Evolutionary conservation across 1,284 basidiomycete species (phyloP).

Genomic region (Coniferiporia sulphurascens): DNA sequence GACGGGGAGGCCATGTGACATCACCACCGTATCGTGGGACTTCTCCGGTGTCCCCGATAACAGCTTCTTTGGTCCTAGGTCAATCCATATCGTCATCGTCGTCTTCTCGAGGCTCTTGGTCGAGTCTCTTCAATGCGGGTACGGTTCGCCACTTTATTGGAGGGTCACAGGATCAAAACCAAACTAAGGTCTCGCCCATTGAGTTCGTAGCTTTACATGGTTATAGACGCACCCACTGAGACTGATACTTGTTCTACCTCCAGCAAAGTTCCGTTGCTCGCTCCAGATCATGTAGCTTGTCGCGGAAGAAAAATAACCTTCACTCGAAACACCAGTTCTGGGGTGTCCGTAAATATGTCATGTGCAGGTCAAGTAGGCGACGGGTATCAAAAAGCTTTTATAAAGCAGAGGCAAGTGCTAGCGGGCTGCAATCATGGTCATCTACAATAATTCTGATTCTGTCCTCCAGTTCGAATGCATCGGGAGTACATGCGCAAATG

Average conservation of each 20-base stretch:
- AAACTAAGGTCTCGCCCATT: not conserved
- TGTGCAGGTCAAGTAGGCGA: not conserved
- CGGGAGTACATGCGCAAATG: conserved; percentile 34
- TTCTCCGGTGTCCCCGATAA: conserved; percentile 31
- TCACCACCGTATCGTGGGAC: conserved; percentile 25
- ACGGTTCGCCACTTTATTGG: conserved; percentile 62
- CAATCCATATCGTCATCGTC: conserved; percentile 38
- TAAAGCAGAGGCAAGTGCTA: not conserved
- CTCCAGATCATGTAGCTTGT: not conserved
- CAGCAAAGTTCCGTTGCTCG: not conserved
- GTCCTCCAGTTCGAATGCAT: conserved; percentile 5
- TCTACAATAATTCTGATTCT: conserved; percentile 8
- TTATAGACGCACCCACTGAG: not conserved
- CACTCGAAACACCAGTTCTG: not conserved
- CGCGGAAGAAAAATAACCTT: not conserved
- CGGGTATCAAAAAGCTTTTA: not conserved
- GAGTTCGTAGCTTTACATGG: not conserved
- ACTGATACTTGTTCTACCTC: not conserved
- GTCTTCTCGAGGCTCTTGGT: conserved; percentile 70
- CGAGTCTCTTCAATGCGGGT: conserved; percentile 62
- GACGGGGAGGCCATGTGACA: not conserved
- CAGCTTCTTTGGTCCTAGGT: conserved; percentile 27
- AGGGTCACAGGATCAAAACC: conserved; percentile 33
- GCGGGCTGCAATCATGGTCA: not conserved
- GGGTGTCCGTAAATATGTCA: not conserved